A percentile compares a stretch with the other conserved stretches of the same genome.
phyloP scores from a whole-genome alignment of 2,329 filamentous ascomycete species.

The Sclerotinia borealis region DNA sequence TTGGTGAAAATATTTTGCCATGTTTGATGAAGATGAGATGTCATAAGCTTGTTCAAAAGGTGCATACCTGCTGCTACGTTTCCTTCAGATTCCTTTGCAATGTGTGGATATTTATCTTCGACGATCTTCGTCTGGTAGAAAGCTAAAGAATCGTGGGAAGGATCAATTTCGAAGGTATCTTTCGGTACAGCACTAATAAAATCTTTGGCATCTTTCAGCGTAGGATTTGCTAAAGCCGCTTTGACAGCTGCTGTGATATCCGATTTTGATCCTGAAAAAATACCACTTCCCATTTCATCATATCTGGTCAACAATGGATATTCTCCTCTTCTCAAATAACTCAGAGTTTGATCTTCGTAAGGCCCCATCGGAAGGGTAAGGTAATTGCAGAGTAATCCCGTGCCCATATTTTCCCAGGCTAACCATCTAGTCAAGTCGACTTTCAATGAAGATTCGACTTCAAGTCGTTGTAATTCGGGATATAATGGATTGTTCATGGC shows the following conservation, averaged over 20 bases:
- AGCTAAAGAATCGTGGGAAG: slow-evolving; percentile 61
- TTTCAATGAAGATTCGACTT: slow-evolving; percentile 57
- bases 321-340: slow-evolving; percentile 67
- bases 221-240: slow-evolving; percentile 49
- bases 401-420: slow-evolving; percentile 87
- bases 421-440: slow-evolving; percentile 77
- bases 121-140: slow-evolving; percentile 66
- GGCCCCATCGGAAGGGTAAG: slow-evolving; percentile 79
- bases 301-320: slow-evolving; percentile 70
- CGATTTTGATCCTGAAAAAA: slow-evolving; percentile 65
- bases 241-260: slow-evolving; percentile 59
- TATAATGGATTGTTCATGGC: slow-evolving; percentile 80
- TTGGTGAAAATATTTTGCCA: slow-evolving; percentile 75
- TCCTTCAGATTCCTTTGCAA: slow-evolving; percentile 56
- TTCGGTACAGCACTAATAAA: slow-evolving; percentile 56
- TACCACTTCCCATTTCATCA: slow-evolving; percentile 60
- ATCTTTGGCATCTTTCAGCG: slow-evolving; percentile 51
- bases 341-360: slow-evolving; percentile 65
- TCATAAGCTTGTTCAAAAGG: slow-evolving; percentile 69
- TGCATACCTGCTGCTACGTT: slow-evolving; percentile 55
- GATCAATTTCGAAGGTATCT: slow-evolving; percentile 60
- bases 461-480: slow-evolving; percentile 56
- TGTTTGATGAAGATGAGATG: slow-evolving; percentile 74
- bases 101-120: slow-evolving; percentile 57
- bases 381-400: slow-evolving; percentile 73